Conservation (phyloP, 345 rosid species). For the Capsella bursapastoris region DNA sequence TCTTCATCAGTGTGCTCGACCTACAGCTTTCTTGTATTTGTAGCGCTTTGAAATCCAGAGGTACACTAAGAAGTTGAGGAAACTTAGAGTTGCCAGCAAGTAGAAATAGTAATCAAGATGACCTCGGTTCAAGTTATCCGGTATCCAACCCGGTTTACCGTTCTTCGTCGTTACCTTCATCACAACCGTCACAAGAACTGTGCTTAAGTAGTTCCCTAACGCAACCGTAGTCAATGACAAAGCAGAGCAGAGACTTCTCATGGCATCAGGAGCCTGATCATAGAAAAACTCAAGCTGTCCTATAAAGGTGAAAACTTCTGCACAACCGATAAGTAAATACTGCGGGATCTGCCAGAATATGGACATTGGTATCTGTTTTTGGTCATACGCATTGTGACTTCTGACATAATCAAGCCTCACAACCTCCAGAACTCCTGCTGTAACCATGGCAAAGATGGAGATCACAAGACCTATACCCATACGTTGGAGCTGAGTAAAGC, state of each 20-base stretch:
- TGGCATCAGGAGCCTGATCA: constrained; percentile 59
- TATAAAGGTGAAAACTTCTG: constrained; percentile 58
- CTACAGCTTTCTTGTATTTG: constrained; percentile 74
- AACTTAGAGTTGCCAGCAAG: constrained; percentile 69
- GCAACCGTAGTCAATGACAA: constrained; percentile 53
- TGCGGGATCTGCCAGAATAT: constrained; percentile 90
- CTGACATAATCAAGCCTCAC: constrained; percentile 61
- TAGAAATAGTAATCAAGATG: constrained; percentile 60
- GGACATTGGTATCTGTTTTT: constrained; percentile 64
- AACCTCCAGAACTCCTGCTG: constrained; percentile 75
- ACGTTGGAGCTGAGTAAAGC: constrained; percentile 93
- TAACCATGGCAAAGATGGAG: constrained; percentile 73
- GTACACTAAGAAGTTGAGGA: constrained; percentile 74
- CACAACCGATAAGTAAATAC: constrained; percentile 55
- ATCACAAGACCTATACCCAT: constrained; percentile 93
- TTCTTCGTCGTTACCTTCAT: constrained; percentile 49
- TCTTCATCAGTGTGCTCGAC: constrained; percentile 43
- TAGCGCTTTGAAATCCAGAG: constrained; percentile 73
- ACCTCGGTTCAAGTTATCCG: constrained; percentile 56
- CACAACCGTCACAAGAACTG: constrained; percentile 50
- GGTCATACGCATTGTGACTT: constrained; percentile 70
- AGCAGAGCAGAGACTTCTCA: constrained; percentile 58
- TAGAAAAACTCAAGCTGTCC: constrained; percentile 59
- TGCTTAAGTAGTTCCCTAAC: constrained; percentile 54
- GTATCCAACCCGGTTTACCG: constrained; percentile 57